phyloP scores from a whole-genome alignment of 257 asterid species.

The Scutellaria barbata region DNA sequence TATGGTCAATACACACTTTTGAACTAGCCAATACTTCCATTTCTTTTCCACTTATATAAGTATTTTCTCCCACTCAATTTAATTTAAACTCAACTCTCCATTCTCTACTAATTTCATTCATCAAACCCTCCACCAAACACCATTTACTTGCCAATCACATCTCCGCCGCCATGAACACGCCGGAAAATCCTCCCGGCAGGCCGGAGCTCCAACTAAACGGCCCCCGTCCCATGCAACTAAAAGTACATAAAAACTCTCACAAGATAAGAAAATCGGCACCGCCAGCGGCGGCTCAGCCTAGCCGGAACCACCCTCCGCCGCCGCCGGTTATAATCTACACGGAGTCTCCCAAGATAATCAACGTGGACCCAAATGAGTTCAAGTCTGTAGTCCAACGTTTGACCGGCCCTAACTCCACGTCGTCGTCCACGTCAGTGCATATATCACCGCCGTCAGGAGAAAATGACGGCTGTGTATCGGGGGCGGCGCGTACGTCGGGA shows the following conservation, averaged over 20 bases:
- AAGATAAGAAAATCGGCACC: constrained; percentile 75
- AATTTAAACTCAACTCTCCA: constrained; percentile 27
- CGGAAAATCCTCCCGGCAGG: constrained; percentile 43
- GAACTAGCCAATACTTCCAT: constrained; percentile 11
- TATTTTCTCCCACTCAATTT: constrained; percentile 14
- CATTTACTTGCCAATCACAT: too few species aligned
- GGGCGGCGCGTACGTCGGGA: constrained; percentile 51
- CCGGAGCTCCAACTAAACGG: constrained; percentile 59
- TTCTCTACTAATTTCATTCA: constrained; percentile 24
- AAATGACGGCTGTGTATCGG: constrained; percentile 46
- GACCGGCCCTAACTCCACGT: constrained; percentile 56
- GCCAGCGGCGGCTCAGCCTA: constrained; percentile 27
- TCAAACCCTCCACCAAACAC: neutral
- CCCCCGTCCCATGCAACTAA: constrained; percentile 76
- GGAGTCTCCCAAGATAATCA: constrained; percentile 76
- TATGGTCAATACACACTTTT: constrained; percentile 30
- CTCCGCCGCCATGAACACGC: constrained; percentile 44
- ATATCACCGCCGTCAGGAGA: constrained; percentile 13
- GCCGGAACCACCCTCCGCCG: constrained; percentile 42
- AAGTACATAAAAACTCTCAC: constrained; percentile 69
- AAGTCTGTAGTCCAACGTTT: constrained; percentile 86
- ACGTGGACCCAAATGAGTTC: constrained; percentile 88
- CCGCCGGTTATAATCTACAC: constrained; percentile 89
- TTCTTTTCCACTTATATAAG: constrained; percentile 3
- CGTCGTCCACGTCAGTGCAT: constrained; percentile 13